A percentile compares a stretch with the other conserved stretches of the same genome.
Evolutionary conservation across 1,284 basidiomycete species (phyloP).

Genomic region (Apiotrichum siamense): DNA sequence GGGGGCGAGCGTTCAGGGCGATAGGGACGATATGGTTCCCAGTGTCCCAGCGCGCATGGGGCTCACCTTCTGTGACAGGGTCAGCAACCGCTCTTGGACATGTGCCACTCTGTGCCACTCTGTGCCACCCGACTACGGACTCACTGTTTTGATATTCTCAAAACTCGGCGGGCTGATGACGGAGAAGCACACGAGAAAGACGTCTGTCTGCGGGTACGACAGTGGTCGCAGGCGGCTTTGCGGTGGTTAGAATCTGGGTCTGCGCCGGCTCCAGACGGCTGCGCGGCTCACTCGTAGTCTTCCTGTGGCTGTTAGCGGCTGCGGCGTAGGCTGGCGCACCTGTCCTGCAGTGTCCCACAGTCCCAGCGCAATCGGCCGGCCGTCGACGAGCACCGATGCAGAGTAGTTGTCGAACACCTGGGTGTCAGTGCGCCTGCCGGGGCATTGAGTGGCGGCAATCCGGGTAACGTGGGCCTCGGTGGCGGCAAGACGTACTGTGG

Average conservation of each 20-base stretch:
- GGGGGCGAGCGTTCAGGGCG: too few species aligned
- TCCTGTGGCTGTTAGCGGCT: constrained; percentile 55
- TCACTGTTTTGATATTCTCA: constrained; percentile 57
- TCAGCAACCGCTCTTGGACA: not conserved
- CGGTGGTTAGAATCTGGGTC: not conserved
- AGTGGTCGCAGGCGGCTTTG: constrained; percentile 89
- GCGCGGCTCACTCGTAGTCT: constrained; percentile 53
- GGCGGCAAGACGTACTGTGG: constrained; percentile 23
- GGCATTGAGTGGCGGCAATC: not conserved
- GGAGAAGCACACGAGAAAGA: constrained; percentile 98
- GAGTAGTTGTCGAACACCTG: constrained; percentile 47
- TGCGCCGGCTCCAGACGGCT: too few species aligned
- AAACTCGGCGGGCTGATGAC: constrained; percentile 94
- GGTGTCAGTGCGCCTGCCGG: not conserved
- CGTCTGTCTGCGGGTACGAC: constrained; percentile 99
- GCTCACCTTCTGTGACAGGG: constrained; percentile 54
- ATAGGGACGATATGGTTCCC: too few species aligned
- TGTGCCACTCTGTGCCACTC: too few species aligned
- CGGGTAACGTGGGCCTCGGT: not conserved
- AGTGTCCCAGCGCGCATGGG: not conserved
- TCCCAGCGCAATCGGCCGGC: constrained; percentile 70
- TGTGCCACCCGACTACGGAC: not conserved
- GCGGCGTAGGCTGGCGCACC: not conserved
- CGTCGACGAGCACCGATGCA: constrained; percentile 88
- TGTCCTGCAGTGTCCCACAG: constrained; percentile 58